These are phyloP conservation scores for Neonectria ditissima DNA, from an alignment of 2,329 filamentous ascomycete genomes.

Conservation along the genomic window DNA sequence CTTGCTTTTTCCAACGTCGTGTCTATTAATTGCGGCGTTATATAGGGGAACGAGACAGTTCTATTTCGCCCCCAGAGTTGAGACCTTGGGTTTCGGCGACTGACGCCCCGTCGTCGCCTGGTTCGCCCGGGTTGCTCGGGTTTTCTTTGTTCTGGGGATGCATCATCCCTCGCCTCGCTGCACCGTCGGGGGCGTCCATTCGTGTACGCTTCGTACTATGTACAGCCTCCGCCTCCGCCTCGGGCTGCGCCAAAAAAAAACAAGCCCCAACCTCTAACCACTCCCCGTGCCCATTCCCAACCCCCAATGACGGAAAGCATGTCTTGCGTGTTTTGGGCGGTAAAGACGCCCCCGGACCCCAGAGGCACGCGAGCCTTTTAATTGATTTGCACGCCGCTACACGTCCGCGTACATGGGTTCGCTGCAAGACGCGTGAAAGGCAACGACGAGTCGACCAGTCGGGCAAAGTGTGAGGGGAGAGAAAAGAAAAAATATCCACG, in stretches of 20 bases:
- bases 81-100: conserved; percentile 29
- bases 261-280: conserved; percentile 32
- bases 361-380: conserved; percentile 32
- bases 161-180: conserved; percentile 38
- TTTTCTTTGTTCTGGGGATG: conserved; percentile 34
- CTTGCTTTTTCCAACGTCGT: conserved; percentile 12
- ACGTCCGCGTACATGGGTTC: conserved; percentile 46
- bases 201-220: conserved; percentile 16
- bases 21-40: conserved; percentile 28
- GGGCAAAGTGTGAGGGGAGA: conserved; percentile 36
- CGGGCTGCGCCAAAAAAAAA: conserved; percentile 31
- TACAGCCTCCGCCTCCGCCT: conserved; percentile 32
- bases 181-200: conserved; percentile 26
- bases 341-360: conserved; percentile 33
- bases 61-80: conserved; percentile 30
- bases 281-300: conserved; percentile 38
- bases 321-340: conserved; percentile 33
- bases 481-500: conserved; percentile 30
- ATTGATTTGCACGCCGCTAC: conserved; percentile 43
- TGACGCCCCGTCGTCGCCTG: conserved; percentile 15
- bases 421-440: conserved; percentile 45
- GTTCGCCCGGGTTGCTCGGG: conserved; percentile 23
- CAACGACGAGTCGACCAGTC: conserved; percentile 31
- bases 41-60: conserved; percentile 38
- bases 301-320: conserved; percentile 39